Base-by-base conservation (phyloP, 2,329 filamentous ascomycete genomes). In the Pseudogymnoascus sp. region DNA sequence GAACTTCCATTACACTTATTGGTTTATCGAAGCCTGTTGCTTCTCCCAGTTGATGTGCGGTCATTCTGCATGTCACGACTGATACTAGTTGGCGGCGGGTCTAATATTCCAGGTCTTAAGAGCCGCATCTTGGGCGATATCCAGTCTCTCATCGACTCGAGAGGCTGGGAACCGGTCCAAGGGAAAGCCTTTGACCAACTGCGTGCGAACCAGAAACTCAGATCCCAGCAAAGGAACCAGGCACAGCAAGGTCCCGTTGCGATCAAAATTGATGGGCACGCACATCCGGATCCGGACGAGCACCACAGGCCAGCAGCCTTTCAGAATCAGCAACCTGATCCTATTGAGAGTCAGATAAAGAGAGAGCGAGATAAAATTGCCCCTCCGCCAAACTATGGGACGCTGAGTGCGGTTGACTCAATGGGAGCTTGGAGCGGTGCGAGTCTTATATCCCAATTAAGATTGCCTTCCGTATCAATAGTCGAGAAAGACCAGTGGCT, bases 41-140 rank as follows among this genome's bases (percentile, higher is more conserved):
- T 85, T 7, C 79, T 97, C 1, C 90, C 92, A 0, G 77, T 93
- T 3, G 95, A 99, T 74, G 86, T 93, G 3, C 86, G 95, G 23
- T 88, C 89, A 0, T 77, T 88, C 4, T 97, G 93, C 74, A 95
- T 97, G 86, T 87, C 92, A 1, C 89, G 93, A 40, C 89, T 97
- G 53, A 80, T 96, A 15, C 89, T 99, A 71, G 88, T 88, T 0
- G 95, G 95, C 33, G 91, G 91, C 1, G 89, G 89, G 59, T 86
- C 91, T 5, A 83, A 83, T 26, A 86, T 97, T 7, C 83, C 93
- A 0, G 95, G 95, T 0, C 77, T 99, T 26, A 91, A 90, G 67
- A 80, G 82, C 23, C 85, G 93, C 26, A 82, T 96, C 38, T 76
- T 96, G 33, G 83, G 88, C 63, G 93, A 97, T 69, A 76, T 97